Percentiles rank a stretch among this genome's conserved stretches.
These are phyloP conservation scores for Setaria viridis DNA, from an alignment of 202 grass and related monocot genomes.

Conservation along the genomic window DNA sequence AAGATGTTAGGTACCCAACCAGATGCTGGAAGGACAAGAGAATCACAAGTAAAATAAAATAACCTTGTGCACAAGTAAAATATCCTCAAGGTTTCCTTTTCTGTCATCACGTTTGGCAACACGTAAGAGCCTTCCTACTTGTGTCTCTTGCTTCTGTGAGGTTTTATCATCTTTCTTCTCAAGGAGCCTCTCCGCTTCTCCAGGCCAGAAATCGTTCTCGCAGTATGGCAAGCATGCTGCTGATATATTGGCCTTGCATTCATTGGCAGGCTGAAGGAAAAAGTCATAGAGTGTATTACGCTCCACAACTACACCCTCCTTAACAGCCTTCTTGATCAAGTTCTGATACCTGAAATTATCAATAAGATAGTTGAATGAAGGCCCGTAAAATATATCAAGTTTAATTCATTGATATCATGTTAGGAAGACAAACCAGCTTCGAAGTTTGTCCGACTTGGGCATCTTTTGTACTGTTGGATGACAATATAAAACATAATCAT, in stretches of 20 bases:
- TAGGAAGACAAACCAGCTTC: conserved; percentile 69
- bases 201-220: conserved; percentile 96
- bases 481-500: conserved; percentile 98
- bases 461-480: conserved; percentile 92
- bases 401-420: conserved; percentile 5
- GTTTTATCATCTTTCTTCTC: conserved; percentile 71
- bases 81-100: conserved; percentile 80
- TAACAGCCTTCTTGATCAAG: conserved; percentile 79
- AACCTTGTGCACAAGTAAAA: conserved; percentile 84
- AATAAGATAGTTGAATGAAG: conserved; percentile 33
- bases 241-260: conserved; percentile 81
- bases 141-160: conserved; percentile 70
- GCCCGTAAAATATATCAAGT: conserved; percentile 43
- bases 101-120: conserved; percentile 80
- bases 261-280: conserved; percentile 72
- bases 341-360: conserved; percentile 79
- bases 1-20: not conserved
- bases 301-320: conserved; percentile 79
- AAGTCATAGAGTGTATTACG: conserved; percentile 79
- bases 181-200: conserved; percentile 83
- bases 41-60: conserved; percentile 28
- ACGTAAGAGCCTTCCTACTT: conserved; percentile 77
- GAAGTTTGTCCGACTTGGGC: conserved; percentile 94
- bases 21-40: conserved; percentile 27
- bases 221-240: conserved; percentile 89